Conservation (phyloP, 2,329 filamentous ascomycete genomes). For the Beauveria sp. region DNA sequence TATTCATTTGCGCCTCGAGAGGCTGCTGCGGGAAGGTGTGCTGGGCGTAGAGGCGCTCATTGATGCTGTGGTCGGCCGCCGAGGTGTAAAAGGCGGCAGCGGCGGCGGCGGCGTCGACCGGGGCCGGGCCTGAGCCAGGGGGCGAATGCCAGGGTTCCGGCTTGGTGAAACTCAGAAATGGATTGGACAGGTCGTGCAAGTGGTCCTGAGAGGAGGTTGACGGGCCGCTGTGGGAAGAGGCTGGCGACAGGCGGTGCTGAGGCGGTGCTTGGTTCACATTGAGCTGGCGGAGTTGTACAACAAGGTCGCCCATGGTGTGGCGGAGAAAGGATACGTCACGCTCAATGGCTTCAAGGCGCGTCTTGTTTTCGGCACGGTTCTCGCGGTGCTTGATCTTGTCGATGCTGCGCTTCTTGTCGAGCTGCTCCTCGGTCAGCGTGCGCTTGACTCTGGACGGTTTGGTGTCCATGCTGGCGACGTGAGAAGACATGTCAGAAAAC, state of each 20-base stretch:
- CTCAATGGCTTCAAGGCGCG: slow-evolving; percentile 20
- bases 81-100: background rate
- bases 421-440: slow-evolving; percentile 18
- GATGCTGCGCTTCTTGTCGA: slow-evolving; percentile 20
- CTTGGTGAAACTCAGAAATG: background rate
- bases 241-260: background rate
- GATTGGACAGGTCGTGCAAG: background rate
- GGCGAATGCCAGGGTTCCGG: background rate
- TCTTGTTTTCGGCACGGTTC: slow-evolving; percentile 20
- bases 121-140: slow-evolving; percentile 6
- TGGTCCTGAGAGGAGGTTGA: background rate
- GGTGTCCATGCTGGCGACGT: background rate
- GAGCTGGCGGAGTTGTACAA: slow-evolving; percentile 14
- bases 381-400: slow-evolving; percentile 20
- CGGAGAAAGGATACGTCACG: slow-evolving; percentile 18
- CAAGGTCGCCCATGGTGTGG: slow-evolving; percentile 16
- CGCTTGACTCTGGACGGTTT: slow-evolving; percentile 5
- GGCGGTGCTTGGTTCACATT: background rate
- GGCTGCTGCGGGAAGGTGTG: background rate
- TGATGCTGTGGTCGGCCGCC: background rate
- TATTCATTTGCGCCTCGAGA: background rate
- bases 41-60: background rate
- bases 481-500: background rate
- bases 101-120: slow-evolving; percentile 5
- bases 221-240: background rate